Base-by-base conservation (phyloP, 352 stramenopile species). In the Phytophthora boehmeriae region DNA sequence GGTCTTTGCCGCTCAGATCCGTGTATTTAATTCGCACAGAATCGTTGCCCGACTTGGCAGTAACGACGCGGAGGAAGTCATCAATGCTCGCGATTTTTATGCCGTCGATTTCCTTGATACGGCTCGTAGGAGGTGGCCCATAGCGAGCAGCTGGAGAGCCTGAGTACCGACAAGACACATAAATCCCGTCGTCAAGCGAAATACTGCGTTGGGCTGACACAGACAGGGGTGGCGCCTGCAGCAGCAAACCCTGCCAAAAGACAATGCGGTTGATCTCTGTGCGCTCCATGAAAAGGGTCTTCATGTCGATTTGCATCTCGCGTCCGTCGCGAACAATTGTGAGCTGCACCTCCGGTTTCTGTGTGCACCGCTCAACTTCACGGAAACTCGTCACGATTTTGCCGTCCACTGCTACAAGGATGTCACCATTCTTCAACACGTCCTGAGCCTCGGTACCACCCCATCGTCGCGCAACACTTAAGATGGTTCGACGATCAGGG, bases 231-330 rank as follows among this genome's bases (percentile, higher is more conserved):
- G 90, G 86, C 20, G 83, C 86, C 54, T 98, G 93, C 5, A 98
- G 63, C 36, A 97, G 60, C 23, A 97, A 76, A 4, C 93, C 93
- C 28, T 93, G 87, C 90, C 91, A 98, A 54, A 96, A 92, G 43
- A 98, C 78, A 35, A 98, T 90, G 30, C 92, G 86, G 49, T 97
- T 90, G 38, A 96, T 95, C 66, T 96, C 89, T 4, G 85, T 93
- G 43, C 83, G 83, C 54, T 93, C 76, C 67, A 97, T 75, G 30
- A 83, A 80, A 39, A 93, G 67, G 19, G 87, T 88, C 57, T 92
- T 89, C n/a, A 97, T 71, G 5, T 82, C 54, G 10, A 96, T 17
- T 19, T 84, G 63, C 48, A 84, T 76, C 55, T 93, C 83, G 8
- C 86, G 64, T 11, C 86, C 80, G 52, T 96, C 85, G 20, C 89